phyloP scores from a whole-genome alignment of 2,329 filamentous ascomycete species.

The Tolypocladium inflatum region DNA sequence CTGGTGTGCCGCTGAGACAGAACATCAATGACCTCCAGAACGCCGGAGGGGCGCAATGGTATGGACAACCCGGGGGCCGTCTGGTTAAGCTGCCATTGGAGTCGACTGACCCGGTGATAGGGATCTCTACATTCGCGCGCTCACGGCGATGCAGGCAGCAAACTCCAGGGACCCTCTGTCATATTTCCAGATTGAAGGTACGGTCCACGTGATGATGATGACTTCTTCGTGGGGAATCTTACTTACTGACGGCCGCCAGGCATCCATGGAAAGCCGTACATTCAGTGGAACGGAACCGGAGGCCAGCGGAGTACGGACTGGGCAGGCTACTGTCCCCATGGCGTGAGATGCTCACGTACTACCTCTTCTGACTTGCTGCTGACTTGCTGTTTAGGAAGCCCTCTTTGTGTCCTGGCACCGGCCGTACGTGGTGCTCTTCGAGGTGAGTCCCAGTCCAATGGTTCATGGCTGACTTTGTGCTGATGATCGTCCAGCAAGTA shows the following conservation, averaged over 20 bases:
- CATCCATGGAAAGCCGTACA: slow-evolving; percentile 31
- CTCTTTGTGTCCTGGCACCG: slow-evolving; percentile 48
- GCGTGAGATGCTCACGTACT: slow-evolving; percentile 17
- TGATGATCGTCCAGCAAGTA: slow-evolving; percentile 27
- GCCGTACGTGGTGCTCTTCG: slow-evolving; percentile 42
- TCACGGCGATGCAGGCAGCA: slow-evolving; percentile 31
- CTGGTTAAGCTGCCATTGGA: not conserved
- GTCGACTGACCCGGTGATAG: slow-evolving; percentile 11
- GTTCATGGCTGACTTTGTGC: not conserved
- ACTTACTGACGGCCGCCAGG: slow-evolving; percentile 11
- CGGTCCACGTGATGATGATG: not conserved
- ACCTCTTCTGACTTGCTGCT: not conserved
- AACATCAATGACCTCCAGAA: slow-evolving; percentile 1
- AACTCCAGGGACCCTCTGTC: slow-evolving; percentile 33
- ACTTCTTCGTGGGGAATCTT: not conserved
- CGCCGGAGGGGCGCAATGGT: not conserved
- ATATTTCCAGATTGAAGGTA: slow-evolving; percentile 41
- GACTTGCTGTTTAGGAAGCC: slow-evolving; percentile 26
- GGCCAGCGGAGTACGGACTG: slow-evolving; percentile 16
- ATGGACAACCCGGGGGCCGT: not conserved
- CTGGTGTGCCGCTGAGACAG: not conserved
- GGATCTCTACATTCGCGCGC: slow-evolving; percentile 40
- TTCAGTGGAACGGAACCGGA: slow-evolving; percentile 32
- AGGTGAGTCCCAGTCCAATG: slow-evolving; percentile 25
- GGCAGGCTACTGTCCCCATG: slow-evolving; percentile 38